These are phyloP conservation scores for Thelephora terrestris DNA, from an alignment of 1,284 basidiomycete genomes.

Conservation along the genomic window DNA sequence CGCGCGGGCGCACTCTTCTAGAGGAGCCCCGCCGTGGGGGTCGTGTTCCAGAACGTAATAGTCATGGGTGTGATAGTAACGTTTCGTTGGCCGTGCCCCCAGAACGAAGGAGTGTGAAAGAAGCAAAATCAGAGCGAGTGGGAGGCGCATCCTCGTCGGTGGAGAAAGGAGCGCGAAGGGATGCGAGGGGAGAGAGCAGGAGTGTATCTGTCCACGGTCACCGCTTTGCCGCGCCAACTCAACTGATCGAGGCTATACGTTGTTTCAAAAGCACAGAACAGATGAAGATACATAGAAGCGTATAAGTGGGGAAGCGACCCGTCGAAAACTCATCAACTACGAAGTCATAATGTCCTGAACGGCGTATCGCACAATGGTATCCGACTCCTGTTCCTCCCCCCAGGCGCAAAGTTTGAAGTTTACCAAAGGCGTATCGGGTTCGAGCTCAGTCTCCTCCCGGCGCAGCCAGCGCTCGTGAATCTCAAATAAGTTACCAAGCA, in stretches of 20 bases:
- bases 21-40: constrained; percentile 40
- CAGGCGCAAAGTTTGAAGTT: neutral
- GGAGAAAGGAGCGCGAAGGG: constrained; percentile 1
- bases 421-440: neutral
- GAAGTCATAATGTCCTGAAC: neutral
- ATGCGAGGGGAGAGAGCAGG: constrained; percentile 1
- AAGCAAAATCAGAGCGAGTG: constrained; percentile 20
- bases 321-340: neutral
- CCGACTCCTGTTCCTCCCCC: neutral
- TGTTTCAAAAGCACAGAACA: too few species aligned
- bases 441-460: neutral
- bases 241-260: too few species aligned
- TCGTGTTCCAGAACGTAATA: constrained; percentile 86
- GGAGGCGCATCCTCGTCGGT: constrained; percentile 20
- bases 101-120: constrained; percentile 17
- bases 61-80: constrained; percentile 69
- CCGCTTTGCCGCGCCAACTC: neutral
- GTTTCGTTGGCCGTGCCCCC: constrained; percentile 31
- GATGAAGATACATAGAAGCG: too few species aligned
- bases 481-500: constrained; percentile 32
- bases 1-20: constrained; percentile 44
- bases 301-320: too few species aligned
- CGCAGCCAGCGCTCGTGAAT: constrained; percentile 8
- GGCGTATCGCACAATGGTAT: neutral
- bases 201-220: neutral